A percentile compares a stretch with the other conserved stretches of the same genome.
Conservation (phyloP, 1,284 basidiomycete species). For the Cutaneotrichosporon sp. region DNA sequence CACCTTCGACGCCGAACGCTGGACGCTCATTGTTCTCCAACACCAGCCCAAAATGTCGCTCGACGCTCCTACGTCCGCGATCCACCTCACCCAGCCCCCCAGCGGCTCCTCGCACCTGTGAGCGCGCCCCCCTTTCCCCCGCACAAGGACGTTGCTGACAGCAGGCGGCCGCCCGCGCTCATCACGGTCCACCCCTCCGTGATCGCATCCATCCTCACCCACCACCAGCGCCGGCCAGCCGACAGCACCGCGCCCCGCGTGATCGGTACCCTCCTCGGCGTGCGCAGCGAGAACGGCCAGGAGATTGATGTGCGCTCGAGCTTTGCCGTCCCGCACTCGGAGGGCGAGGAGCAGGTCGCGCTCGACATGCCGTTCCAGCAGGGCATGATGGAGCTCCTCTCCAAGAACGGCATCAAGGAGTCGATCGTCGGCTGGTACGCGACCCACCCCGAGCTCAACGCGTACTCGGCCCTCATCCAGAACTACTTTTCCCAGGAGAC, state of each 20-base stretch:
- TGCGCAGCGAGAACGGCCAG: slow-evolving; percentile 67
- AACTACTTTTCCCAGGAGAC: slow-evolving; percentile 97
- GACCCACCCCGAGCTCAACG: slow-evolving; percentile 85
- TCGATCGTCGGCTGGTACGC: slow-evolving; percentile 65
- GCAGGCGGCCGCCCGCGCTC: slow-evolving; percentile 65
- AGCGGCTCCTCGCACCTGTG: slow-evolving; percentile 43
- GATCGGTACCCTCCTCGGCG: slow-evolving; percentile 93
- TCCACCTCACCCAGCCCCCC: slow-evolving; percentile 51
- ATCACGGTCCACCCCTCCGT: slow-evolving; percentile 89
- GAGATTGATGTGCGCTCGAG: slow-evolving; percentile 73
- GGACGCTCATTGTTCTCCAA: slow-evolving; percentile 8
- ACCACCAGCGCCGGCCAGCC: slow-evolving; percentile 83
- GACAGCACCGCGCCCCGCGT: slow-evolving; percentile 65
- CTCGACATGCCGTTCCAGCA: slow-evolving; percentile 97
- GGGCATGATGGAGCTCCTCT: slow-evolving; percentile 82
- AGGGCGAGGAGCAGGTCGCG: slow-evolving; percentile 87
- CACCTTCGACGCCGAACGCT: not conserved
- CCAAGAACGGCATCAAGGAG: slow-evolving; percentile 52
- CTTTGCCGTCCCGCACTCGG: slow-evolving; percentile 88
- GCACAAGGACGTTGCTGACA: slow-evolving; percentile 5
- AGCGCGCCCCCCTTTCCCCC: slow-evolving; percentile 13
- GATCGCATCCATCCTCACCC: slow-evolving; percentile 94
- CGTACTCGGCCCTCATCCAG: slow-evolving; percentile 96
- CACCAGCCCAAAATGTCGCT: slow-evolving; percentile 42
- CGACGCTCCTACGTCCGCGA: slow-evolving; percentile 49